These are phyloP conservation scores for Zostera marina DNA, from an alignment of 116 monocot genomes.

Conservation along the genomic window DNA sequence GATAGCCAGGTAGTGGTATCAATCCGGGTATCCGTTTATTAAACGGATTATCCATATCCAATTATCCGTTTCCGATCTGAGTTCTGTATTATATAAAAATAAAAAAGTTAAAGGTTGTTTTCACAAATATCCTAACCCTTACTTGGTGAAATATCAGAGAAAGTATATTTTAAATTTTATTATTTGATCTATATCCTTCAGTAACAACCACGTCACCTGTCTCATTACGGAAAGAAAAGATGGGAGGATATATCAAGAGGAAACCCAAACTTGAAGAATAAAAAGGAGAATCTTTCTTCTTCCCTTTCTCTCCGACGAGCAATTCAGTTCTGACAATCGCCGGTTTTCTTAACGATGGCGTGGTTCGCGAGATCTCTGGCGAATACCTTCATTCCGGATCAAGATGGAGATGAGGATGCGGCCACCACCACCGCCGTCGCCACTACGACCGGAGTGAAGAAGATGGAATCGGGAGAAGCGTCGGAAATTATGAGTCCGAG, in stretches of 20 bases:
- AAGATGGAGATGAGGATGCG: background rate
- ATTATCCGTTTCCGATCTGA: no score
- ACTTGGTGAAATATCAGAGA: no score
- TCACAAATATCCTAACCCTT: no score
- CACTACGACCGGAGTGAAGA: background rate
- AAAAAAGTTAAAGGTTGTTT: no score
- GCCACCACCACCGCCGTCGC: background rate
- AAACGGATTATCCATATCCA: background rate
- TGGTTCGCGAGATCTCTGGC: conserved; percentile 55
- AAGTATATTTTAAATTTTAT: no score
- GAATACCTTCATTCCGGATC: conserved; percentile 22
- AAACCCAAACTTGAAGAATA: background rate
- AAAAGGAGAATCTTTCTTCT: background rate
- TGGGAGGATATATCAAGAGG: background rate
- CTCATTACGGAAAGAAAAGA: background rate
- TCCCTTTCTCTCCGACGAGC: background rate
- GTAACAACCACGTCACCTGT: conserved; percentile 4
- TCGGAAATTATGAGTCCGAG: conserved; percentile 2
- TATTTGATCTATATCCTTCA: background rate
- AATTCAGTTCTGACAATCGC: background rate
- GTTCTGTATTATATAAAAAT: no score
- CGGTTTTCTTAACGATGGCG: conserved; percentile 21
- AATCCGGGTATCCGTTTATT: background rate
- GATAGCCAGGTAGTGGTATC: background rate
- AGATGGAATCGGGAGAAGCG: conserved; percentile 1